These are phyloP conservation scores for Phytophthora cryptogea DNA, from an alignment of 352 stramenopile species.

Conservation along the genomic window DNA sequence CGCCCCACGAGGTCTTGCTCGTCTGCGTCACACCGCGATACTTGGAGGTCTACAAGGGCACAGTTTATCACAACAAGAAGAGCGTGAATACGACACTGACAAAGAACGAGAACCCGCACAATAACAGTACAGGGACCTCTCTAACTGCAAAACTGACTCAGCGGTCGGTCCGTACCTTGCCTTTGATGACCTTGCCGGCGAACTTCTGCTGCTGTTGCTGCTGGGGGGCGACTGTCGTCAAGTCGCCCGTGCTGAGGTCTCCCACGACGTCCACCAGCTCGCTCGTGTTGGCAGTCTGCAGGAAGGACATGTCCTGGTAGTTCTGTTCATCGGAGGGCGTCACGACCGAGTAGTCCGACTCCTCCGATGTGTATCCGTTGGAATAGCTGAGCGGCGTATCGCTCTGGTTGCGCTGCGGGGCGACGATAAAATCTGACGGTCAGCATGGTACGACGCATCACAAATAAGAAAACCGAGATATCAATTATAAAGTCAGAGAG, in stretches of 20 bases:
- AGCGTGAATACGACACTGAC: slow-evolving; percentile 6
- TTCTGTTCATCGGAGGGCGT: slow-evolving; percentile 75
- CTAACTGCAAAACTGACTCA: slow-evolving; percentile 3
- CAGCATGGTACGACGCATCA: background rate
- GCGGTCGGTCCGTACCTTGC: slow-evolving; percentile 49
- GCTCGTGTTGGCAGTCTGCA: slow-evolving; percentile 56
- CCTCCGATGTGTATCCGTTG: slow-evolving; percentile 85
- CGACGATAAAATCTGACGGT: slow-evolving; percentile 52
- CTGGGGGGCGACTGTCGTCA: slow-evolving; percentile 47
- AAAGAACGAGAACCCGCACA: slow-evolving; percentile 13
- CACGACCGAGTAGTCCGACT: slow-evolving; percentile 79
- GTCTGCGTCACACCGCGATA: slow-evolving; percentile 86
- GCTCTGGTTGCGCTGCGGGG: slow-evolving; percentile 29
- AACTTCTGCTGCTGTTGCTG: slow-evolving; percentile 58
- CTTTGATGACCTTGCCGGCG: slow-evolving; percentile 79
- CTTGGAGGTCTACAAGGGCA: slow-evolving; percentile 74
- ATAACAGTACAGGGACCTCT: background rate
- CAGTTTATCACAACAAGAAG: slow-evolving; percentile 13
- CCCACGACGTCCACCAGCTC: slow-evolving; percentile 70
- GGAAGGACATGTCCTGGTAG: slow-evolving; percentile 78
- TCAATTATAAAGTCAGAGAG: slow-evolving; percentile 7
- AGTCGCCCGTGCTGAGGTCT: slow-evolving; percentile 49
- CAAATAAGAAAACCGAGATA: slow-evolving; percentile 21
- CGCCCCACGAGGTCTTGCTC: slow-evolving; percentile 88
- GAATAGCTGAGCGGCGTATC: slow-evolving; percentile 64